Conservation (phyloP, 345 rosid species). For the Eutrema japonicum region DNA sequence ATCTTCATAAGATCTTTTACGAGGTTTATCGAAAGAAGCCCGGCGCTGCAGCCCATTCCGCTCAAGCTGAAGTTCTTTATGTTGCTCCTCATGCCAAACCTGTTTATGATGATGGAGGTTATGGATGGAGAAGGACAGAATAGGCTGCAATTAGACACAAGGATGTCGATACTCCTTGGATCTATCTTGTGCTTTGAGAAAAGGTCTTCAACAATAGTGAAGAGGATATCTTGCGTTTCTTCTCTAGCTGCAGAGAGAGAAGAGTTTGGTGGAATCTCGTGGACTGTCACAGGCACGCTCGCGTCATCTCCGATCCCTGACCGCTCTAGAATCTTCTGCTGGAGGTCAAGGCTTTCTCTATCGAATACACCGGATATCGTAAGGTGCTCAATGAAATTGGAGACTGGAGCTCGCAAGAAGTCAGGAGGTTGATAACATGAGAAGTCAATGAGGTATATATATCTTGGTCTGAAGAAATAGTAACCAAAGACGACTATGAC, state of each 20-base stretch:
- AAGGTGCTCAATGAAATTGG: slow-evolving; percentile 52
- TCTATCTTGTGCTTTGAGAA: slow-evolving; percentile 52
- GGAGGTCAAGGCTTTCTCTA: slow-evolving; percentile 52
- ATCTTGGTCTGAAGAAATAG: slow-evolving; percentile 38
- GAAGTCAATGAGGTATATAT: slow-evolving; percentile 64
- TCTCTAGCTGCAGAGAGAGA: slow-evolving; percentile 40
- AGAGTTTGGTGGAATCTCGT: slow-evolving; percentile 48
- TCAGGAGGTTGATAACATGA: slow-evolving; percentile 57
- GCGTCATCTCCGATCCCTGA: slow-evolving; percentile 71
- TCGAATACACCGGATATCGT: slow-evolving; percentile 30
- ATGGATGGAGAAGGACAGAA: slow-evolving; percentile 76
- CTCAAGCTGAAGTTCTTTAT: slow-evolving; percentile 61
- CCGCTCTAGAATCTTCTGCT: slow-evolving; percentile 50
- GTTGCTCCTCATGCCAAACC: slow-evolving; percentile 56
- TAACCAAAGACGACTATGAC: slow-evolving; percentile 35
- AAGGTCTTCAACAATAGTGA: slow-evolving; percentile 54
- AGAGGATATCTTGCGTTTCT: slow-evolving; percentile 58
- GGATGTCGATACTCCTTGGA: slow-evolving; percentile 61
- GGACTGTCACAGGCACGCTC: slow-evolving; percentile 48
- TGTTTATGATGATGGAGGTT: slow-evolving; percentile 53
- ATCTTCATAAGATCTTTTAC: slow-evolving; percentile 61
- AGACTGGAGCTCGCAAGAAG: slow-evolving; percentile 45
- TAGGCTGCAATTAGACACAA: slow-evolving; percentile 72
- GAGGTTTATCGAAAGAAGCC: slow-evolving; percentile 55
- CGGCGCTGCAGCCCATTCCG: slow-evolving; percentile 74